phyloP scores from a whole-genome alignment of 1,284 basidiomycete species.

The Tylopilus orsonianus region DNA sequence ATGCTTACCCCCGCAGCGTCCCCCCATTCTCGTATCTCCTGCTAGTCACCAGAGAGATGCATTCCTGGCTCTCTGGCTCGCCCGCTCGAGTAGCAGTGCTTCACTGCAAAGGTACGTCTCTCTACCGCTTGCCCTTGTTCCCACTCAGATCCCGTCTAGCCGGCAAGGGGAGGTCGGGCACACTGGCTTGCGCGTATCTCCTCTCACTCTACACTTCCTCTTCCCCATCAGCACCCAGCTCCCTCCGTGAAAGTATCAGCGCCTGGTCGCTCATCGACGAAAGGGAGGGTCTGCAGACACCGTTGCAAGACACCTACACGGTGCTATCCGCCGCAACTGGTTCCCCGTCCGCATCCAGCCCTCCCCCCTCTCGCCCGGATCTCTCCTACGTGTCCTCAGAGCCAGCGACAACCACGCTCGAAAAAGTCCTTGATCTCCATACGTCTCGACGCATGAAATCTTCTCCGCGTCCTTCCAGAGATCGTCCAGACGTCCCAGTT shows the following conservation, averaged over 20 bases:
- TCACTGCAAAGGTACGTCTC: conserved; percentile 78
- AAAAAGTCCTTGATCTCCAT: conserved; percentile 64
- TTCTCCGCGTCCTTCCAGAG: conserved; percentile 25
- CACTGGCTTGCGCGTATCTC: conserved; percentile 77
- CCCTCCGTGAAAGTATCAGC: conserved; percentile 9
- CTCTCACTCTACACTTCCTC: conserved; percentile 44
- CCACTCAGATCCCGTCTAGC: conserved; percentile 41
- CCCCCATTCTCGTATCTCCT: conserved; percentile 83
- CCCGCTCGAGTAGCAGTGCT: conserved; percentile 75
- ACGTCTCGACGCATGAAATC: conserved; percentile 69
- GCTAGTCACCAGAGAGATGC: conserved; percentile 76
- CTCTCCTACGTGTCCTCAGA: conserved; percentile 25
- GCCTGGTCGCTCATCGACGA: conserved; percentile 24
- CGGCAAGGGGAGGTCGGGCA: conserved; percentile 81
- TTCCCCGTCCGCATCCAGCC: background rate
- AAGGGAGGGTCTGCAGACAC: conserved; percentile 24
- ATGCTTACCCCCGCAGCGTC: conserved; percentile 44
- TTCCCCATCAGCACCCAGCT: background rate
- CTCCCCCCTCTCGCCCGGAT: conserved; percentile 3
- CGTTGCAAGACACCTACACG: conserved; percentile 2
- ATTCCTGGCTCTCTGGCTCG: conserved; percentile 71
- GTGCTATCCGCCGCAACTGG: background rate
- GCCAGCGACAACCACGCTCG: conserved; percentile 39
- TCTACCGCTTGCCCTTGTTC: conserved; percentile 5
- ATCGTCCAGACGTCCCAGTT: conserved; percentile 19